A percentile compares a stretch with the other conserved stretches of the same genome.
Evolutionary conservation across 129 eudicot genomes (phyloP).

Genomic region (Pulicaria dysenterica): DNA sequence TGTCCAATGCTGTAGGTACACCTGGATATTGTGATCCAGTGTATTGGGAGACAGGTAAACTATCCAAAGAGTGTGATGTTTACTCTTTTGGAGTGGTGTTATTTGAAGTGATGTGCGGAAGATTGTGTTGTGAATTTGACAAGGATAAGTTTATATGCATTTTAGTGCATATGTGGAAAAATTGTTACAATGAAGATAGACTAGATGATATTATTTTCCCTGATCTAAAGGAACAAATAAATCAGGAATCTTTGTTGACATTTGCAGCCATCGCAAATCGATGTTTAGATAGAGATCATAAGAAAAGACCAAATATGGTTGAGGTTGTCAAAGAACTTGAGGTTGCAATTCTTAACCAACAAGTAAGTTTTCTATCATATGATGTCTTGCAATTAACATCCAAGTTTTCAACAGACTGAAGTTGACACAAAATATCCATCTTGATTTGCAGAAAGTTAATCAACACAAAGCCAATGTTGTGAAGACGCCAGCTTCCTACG

Average conservation of each 20-base stretch:
- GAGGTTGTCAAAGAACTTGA: slow-evolving; percentile 8
- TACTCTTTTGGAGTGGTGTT: slow-evolving; percentile 32
- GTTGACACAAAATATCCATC: not conserved
- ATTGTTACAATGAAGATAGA: slow-evolving; percentile 6
- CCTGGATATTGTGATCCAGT: slow-evolving; percentile 24
- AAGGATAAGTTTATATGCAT: not conserved
- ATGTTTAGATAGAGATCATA: slow-evolving; percentile 1
- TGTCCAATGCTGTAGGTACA: no score
- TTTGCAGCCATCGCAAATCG: not conserved
- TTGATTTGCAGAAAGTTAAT: not conserved
- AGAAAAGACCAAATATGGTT: not conserved
- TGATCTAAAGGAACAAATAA: slow-evolving; percentile 14
- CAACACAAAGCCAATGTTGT: not conserved
- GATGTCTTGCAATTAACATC: not conserved
- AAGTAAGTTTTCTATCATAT: slow-evolving; percentile 7
- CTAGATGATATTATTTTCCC: slow-evolving; percentile 17
- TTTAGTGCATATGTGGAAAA: slow-evolving; percentile 7
- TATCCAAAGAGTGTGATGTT: slow-evolving; percentile 30
- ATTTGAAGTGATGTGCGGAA: slow-evolving; percentile 26
- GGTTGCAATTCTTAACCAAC: slow-evolving; percentile 5
- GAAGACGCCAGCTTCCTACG: not conserved
- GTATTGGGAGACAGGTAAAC: slow-evolving; percentile 15
- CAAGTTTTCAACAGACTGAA: not conserved
- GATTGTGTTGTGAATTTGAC: not conserved
- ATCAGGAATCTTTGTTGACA: not conserved